These are phyloP conservation scores for Pseudozyma hubeiensis DNA, from an alignment of 1,284 basidiomycete genomes.

Conservation along the genomic window DNA sequence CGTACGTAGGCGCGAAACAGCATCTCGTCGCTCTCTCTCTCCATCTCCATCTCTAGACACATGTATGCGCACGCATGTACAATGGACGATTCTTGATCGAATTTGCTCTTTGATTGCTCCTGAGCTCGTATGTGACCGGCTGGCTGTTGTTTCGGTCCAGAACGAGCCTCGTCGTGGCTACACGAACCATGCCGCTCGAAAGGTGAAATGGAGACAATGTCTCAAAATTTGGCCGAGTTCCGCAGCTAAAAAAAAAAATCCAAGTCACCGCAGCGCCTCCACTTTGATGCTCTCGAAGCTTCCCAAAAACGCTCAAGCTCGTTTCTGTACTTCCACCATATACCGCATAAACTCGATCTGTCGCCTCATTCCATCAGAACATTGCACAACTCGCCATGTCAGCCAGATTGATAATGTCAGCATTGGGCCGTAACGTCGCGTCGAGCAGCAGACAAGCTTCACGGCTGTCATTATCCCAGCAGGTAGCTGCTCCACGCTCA, in stretches of 20 bases:
- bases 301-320: neutral
- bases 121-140: no score
- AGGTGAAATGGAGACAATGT: no score
- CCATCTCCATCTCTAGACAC: no score
- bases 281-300: neutral
- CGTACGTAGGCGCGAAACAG: no score
- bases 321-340: conserved; percentile 1
- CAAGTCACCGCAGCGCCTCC: neutral
- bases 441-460: conserved; percentile 18
- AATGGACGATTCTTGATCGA: no score
- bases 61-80: no score
- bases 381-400: conserved; percentile 10
- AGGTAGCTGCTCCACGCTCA: neutral
- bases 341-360: neutral
- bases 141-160: no score
- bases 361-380: neutral
- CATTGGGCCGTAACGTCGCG: conserved; percentile 17
- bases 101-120: no score
- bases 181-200: no score
- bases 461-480: neutral
- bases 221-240: neutral
- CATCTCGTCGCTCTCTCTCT: no score
- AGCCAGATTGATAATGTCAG: conserved; percentile 1
- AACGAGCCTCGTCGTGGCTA: no score
- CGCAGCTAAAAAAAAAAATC: neutral